Percentiles rank a stretch among this genome's conserved stretches.
These are phyloP conservation scores for Rhodotorula sp. DNA, from an alignment of 1,284 basidiomycete species.

Conservation along the genomic window DNA sequence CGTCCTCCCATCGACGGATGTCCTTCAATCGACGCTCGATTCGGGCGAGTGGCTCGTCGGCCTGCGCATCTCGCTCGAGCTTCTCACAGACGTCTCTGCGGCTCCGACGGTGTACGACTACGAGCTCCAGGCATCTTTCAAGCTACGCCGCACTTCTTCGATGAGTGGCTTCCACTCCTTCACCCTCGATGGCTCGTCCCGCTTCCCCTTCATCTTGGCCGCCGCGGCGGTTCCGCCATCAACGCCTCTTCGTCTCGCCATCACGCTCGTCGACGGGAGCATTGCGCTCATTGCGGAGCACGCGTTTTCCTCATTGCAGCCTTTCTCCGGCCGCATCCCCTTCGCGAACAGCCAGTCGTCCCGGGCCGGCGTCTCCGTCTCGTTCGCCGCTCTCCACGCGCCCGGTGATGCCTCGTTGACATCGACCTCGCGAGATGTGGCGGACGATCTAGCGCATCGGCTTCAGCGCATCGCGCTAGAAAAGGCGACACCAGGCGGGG, in stretches of 20 bases:
- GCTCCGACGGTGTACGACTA: not conserved
- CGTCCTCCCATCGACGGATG: not conserved
- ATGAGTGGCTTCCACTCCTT: not conserved
- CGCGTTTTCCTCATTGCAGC: not conserved
- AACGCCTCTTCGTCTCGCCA: not conserved
- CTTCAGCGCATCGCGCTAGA: not conserved
- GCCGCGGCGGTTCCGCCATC: not conserved
- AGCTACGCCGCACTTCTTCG: too few species aligned
- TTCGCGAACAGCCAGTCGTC: not conserved
- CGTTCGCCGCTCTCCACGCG: not conserved
- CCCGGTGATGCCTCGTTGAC: not conserved
- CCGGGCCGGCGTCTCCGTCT: not conserved
- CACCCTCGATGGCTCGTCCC: not conserved
- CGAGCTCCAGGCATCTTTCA: not conserved
- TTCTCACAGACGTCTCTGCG: not conserved
- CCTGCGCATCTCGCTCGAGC: not conserved
- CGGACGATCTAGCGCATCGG: not conserved
- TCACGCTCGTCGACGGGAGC: not conserved
- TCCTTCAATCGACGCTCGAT: not conserved
- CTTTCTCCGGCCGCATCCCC: not conserved
- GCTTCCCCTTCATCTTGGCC: not conserved
- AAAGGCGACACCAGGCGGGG: not conserved
- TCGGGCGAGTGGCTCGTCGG: not conserved
- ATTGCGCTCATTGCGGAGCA: not conserved
- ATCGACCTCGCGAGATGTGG: not conserved